Conservation (phyloP, 139 green algal species). For the Picochlorum sp. region DNA sequence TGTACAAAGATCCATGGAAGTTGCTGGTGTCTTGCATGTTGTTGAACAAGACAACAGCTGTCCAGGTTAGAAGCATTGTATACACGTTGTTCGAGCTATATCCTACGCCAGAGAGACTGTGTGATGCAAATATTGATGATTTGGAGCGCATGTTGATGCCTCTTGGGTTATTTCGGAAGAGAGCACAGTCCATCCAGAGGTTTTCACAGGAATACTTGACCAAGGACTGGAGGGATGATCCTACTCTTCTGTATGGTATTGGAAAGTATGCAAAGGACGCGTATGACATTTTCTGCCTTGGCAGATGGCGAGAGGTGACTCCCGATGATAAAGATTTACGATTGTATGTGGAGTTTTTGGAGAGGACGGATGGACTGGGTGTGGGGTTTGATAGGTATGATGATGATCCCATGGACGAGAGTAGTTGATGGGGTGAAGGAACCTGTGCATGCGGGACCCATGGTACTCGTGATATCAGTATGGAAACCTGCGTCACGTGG, state of each 20-base stretch:
- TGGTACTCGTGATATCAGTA: no score
- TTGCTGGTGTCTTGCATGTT: conserved; percentile 85
- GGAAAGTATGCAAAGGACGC: conserved; percentile 83
- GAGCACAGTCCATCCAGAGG: conserved; percentile 51
- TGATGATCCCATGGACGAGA: no score
- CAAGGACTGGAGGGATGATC: conserved; percentile 63
- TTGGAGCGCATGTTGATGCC: conserved; percentile 61
- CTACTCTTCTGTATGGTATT: conserved; percentile 69
- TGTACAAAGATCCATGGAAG: conserved; percentile 86
- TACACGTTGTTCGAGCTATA: conserved; percentile 67
- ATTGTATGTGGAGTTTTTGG: conserved; percentile 55
- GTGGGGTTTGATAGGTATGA: conserved; percentile 21
- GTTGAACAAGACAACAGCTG: conserved; percentile 77
- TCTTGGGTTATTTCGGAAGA: conserved; percentile 75
- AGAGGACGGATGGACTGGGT: conserved; percentile 44
- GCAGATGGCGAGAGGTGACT: conserved; percentile 29
- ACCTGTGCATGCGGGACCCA: no score
- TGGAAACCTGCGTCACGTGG: no score
- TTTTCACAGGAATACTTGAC: conserved; percentile 74
- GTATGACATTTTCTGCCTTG: conserved; percentile 84
- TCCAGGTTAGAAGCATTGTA: conserved; percentile 74
- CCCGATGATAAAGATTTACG: conserved; percentile 47
- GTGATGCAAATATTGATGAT: conserved; percentile 17
- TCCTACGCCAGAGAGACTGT: conserved; percentile 52
- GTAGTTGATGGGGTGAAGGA: no score